Evolutionary conservation across 1,139 yeast species (phyloP), one percentile per base, ranked within the genome.

Genomic region (Yamadazyma mexicana): DNA sequence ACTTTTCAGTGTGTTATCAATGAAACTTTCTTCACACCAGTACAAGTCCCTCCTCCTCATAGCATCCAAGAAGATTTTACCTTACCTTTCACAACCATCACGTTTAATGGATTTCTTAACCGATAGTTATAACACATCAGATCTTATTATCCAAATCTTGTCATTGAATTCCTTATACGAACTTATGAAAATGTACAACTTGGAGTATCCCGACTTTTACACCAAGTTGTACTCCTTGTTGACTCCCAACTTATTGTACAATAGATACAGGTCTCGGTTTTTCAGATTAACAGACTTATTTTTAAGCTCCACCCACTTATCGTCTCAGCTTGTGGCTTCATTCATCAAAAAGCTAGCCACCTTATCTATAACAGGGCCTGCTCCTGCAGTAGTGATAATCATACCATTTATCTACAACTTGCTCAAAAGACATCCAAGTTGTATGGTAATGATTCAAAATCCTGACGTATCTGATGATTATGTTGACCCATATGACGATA

Each of bases 121-220:
- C 1, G 95, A 87, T 46, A 83, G 95, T 4, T 91, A 89, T 59
- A 73, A 78, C 45, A 59, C 67, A 33, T 69, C 79, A 36, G 87
- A 84, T 48, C 83, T 81, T 4, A 75, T 84, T 11, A 71, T 87
- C 8, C 87, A 96, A 7, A 77, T 92, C 36, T 66, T 94, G 42
- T 86, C 98, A 3, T 72, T 92, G 50, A 91, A 89, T 58, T 95
- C 97, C 24, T 69, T 92, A 43, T 92, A 88, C 61, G 89, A 83
- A 53, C 71, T 92, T 45, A 92, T 92, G 82, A 87, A 79, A 54
- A 71, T 74, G 42, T 81, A 81, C 61, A 91, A 91, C 58, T 73
- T 92, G 55, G 98, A 92, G 55, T 92, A 92, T 61, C 98, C 98
- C 11, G 86, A 88, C 50, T 92, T 92, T 59, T 92, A 81, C 66